Evolutionary conservation across 1,284 basidiomycete species (phyloP).

Genomic region (Fereydounia khargensis): DNA sequence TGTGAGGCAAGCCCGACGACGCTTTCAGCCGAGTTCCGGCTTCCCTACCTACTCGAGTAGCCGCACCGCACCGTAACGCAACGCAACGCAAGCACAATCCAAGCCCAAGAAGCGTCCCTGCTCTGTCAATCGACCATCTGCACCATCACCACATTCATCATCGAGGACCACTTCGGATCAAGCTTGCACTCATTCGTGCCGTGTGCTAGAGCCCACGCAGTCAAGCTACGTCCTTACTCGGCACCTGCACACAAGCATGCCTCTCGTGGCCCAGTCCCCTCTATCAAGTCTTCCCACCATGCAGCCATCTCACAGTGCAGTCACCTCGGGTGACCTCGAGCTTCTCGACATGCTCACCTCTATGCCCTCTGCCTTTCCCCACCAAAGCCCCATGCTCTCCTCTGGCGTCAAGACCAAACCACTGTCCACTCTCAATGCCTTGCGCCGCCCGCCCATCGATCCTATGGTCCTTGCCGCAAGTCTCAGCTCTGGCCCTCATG

Average conservation of each 20-base stretch:
- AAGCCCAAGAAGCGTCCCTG: too few relatives aligned
- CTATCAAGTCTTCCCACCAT: constrained; percentile 4
- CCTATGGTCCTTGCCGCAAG: constrained; percentile 52
- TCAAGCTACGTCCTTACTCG: too few relatives aligned
- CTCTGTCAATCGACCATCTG: too few relatives aligned
- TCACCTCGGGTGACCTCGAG: constrained; percentile 30
- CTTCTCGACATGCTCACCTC: constrained; percentile 40
- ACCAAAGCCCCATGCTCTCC: constrained; percentile 8
- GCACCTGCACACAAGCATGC: too few relatives aligned
- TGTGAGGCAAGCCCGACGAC: too few relatives aligned
- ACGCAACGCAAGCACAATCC: too few relatives aligned
- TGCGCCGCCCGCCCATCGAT: constrained; percentile 50
- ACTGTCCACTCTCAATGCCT: constrained; percentile 46
- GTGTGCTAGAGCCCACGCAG: too few relatives aligned
- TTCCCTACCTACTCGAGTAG: too few relatives aligned
- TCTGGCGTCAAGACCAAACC: constrained; percentile 12
- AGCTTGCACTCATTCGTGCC: too few relatives aligned
- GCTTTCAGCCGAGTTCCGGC: too few relatives aligned
- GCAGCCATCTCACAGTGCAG: constrained; percentile 16
- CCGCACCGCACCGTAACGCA: too few relatives aligned
- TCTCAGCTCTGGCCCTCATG: constrained; percentile 46
- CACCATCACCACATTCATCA: too few relatives aligned
- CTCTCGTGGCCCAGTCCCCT: neutral
- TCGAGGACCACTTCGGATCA: neutral
- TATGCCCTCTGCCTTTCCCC: constrained; percentile 28